Evolutionary conservation across 306 rosid species (phyloP), one percentile per base, ranked within the genome.

Genomic region (Ceratonia siliqua): DNA sequence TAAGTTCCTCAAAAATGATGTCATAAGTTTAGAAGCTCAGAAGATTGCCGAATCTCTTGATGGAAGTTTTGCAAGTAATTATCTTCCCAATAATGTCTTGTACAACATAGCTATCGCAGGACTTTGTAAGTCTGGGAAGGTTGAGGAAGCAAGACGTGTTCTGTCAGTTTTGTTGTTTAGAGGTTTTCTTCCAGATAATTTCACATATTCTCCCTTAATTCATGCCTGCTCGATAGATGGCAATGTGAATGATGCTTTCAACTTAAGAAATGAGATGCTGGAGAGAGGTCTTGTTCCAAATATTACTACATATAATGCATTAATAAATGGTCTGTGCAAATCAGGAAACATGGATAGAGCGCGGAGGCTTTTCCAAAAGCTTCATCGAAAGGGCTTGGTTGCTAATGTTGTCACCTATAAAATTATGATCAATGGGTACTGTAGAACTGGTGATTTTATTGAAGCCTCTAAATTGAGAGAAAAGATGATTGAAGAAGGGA

Each of bases 101-200:
- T 80, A 78, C 86, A 91, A 93, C 82, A 82, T 93, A 65, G 89
- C 90, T 73, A 86, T 93, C 42, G 78, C 79, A 6, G 98, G 98
- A 59, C 83, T 94, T 46, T 91, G 94, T 84, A 94, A 84, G 66
- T 88, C 85, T 54, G 92, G 86, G 70, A 88, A 85, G 79, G 62
- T 94, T 53, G 84, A 74, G 17, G 85, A 87, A 58, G 98, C 96
- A 33, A 85, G 84, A 75, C 82, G 77, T 42, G 68, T 91, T 80
- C 11, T 91, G 50, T 89, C 97, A 13, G 53, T 71, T 65, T 66
- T 88, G 85, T 79, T 80, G 73, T 78, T 36, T 62, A 79, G 75
- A 78, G 94, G 89, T 45, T 91, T 94, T 84, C 56, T 76, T 55
- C 97, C 96, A 1, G 98, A 94, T 80, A 91, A 91, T 68, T 89